Percentiles rank a stretch among this genome's conserved stretches.
Evolutionary conservation across 2,329 filamentous ascomycete species (phyloP).

Genomic region (Trichocomaceae sp.): DNA sequence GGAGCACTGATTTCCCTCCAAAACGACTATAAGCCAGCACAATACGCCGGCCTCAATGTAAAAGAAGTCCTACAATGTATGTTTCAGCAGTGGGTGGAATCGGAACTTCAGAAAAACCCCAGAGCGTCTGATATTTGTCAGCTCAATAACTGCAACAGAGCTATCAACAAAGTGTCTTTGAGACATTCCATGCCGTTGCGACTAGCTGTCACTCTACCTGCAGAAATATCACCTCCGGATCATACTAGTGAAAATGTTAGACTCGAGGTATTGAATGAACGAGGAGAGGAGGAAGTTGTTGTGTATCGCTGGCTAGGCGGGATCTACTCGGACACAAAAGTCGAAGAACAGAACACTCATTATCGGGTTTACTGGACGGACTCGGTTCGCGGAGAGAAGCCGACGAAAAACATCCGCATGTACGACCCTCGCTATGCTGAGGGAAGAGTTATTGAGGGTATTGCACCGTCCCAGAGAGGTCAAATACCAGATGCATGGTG

Average conservation of each 20-base stretch:
- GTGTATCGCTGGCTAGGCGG: slow-evolving; percentile 35
- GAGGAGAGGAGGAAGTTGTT: slow-evolving; percentile 16
- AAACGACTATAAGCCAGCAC: not conserved
- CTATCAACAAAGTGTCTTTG: slow-evolving; percentile 23
- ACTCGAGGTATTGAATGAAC: slow-evolving; percentile 15
- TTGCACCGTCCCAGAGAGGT: slow-evolving; percentile 16
- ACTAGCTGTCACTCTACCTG: slow-evolving; percentile 20
- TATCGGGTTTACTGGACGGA: slow-evolving; percentile 13
- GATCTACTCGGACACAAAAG: slow-evolving; percentile 22
- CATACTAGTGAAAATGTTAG: slow-evolving; percentile 22
- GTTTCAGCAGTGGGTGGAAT: not conserved
- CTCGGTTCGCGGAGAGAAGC: slow-evolving; percentile 1
- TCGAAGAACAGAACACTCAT: not conserved
- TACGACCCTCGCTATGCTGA: slow-evolving; percentile 26
- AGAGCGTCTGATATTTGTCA: not conserved
- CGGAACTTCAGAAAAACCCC: not conserved
- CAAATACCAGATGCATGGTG: slow-evolving; percentile 23
- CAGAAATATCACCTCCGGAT: slow-evolving; percentile 17
- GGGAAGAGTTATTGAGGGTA: slow-evolving; percentile 24
- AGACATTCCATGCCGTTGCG: slow-evolving; percentile 28
- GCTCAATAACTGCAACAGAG: not conserved
- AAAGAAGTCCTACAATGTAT: not conserved
- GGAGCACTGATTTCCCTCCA: not conserved
- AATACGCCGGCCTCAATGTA: not conserved
- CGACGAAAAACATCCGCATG: slow-evolving; percentile 10